These are phyloP conservation scores for Scleroderma citrinum DNA, from an alignment of 768 basidiomycete species.

Conservation along the genomic window DNA sequence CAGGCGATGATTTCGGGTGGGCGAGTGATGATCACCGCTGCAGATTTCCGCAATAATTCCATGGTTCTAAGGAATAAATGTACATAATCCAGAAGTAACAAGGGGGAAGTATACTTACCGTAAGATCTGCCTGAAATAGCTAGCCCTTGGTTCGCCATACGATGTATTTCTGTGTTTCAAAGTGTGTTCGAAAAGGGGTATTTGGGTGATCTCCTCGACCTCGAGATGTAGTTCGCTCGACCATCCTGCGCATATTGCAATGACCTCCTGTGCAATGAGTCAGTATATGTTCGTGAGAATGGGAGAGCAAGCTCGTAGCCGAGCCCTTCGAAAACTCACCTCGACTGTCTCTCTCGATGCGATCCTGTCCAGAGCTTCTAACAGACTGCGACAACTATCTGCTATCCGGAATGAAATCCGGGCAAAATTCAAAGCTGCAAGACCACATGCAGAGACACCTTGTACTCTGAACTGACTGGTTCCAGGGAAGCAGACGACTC, in stretches of 20 bases:
- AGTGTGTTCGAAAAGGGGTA: constrained; percentile 35
- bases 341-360: constrained; percentile 19
- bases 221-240: constrained; percentile 38
- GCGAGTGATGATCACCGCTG: constrained; percentile 53
- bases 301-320: background rate
- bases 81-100: too few relatives aligned
- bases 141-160: background rate
- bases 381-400: background rate
- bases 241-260: constrained; percentile 37
- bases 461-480: constrained; percentile 52
- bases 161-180: background rate
- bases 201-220: constrained; percentile 38
- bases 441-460: constrained; percentile 51
- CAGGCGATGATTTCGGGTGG: constrained; percentile 66
- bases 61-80: constrained; percentile 15
- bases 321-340: constrained; percentile 10
- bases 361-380: constrained; percentile 17
- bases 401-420: constrained; percentile 39
- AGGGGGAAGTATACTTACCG: background rate
- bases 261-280: background rate
- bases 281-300: background rate
- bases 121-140: background rate
- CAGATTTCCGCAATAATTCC: constrained; percentile 17
- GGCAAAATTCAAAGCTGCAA: constrained; percentile 62
- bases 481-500: constrained; percentile 42